These are phyloP conservation scores for Hygrophila difformis DNA, from an alignment of 257 asterid species.

Conservation along the genomic window DNA sequence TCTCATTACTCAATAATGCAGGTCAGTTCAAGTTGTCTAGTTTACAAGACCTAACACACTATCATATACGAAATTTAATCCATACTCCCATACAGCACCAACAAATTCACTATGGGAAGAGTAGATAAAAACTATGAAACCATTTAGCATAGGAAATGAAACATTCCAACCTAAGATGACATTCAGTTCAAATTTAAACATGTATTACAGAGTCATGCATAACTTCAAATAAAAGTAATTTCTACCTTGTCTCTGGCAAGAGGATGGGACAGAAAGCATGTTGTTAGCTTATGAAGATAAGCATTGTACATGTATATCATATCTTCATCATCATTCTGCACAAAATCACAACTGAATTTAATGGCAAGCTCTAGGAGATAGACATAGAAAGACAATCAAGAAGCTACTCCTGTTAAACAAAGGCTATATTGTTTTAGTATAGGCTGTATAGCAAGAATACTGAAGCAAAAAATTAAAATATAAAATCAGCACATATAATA, in stretches of 20 bases:
- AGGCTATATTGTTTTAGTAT: neutral
- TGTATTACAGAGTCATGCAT: neutral
- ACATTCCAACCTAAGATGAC: neutral
- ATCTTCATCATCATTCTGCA: constrained; percentile 93
- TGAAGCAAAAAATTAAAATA: no score
- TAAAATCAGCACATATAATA: no score
- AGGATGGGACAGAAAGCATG: constrained; percentile 83
- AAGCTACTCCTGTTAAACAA: constrained; percentile 7
- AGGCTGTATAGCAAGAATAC: neutral
- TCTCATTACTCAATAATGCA: neutral
- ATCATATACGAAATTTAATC: neutral
- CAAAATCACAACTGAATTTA: constrained; percentile 21
- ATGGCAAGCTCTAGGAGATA: constrained; percentile 14
- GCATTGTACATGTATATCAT: constrained; percentile 83
- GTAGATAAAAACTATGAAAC: no score
- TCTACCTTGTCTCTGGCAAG: constrained; percentile 86
- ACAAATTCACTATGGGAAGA: no score
- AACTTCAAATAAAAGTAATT: constrained; percentile 14
- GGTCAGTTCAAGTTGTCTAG: neutral
- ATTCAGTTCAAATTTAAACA: constrained; percentile 2
- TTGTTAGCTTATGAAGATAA: constrained; percentile 80
- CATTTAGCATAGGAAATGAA: neutral
- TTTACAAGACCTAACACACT: neutral
- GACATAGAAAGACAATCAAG: constrained; percentile 13
- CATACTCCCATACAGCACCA: no score